These are phyloP conservation scores for Clavaria fumosa DNA, from an alignment of 768 basidiomycete genomes.

Conservation along the genomic window DNA sequence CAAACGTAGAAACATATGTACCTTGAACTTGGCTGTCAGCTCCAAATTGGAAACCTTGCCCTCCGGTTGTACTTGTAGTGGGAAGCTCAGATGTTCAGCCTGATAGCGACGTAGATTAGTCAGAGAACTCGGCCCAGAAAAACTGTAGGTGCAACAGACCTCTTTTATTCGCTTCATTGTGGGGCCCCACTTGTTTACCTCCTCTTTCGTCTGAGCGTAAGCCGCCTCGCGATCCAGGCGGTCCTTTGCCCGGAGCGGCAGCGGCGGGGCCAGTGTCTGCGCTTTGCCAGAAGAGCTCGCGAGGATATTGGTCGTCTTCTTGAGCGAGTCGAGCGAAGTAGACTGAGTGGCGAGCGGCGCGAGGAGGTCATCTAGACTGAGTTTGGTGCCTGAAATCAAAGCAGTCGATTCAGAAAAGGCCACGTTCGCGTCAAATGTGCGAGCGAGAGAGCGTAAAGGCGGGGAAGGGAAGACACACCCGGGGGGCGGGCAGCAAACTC, in stretches of 20 bases:
- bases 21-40: conserved; percentile 75
- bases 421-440: too few species aligned
- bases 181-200: conserved; percentile 86
- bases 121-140: conserved; percentile 6
- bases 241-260: conserved; percentile 79
- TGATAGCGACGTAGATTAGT: conserved; percentile 14
- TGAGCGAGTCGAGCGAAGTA: conserved; percentile 47
- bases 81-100: conserved; percentile 83
- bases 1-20: conserved; percentile 15
- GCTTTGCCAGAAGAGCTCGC: conserved; percentile 33
- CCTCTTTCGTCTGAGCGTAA: conserved; percentile 83
- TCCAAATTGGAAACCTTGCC: conserved; percentile 55
- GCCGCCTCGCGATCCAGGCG: conserved; percentile 87
- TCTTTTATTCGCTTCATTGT: conserved; percentile 89
- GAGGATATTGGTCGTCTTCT: conserved; percentile 54
- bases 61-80: conserved; percentile 49
- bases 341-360: conserved; percentile 53
- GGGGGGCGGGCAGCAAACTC: conserved; percentile 51
- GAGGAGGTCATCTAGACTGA: conserved; percentile 61
- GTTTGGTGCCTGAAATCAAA: conserved; percentile 32
- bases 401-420: too few species aligned
- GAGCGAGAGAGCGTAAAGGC: too few species aligned
- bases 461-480: conserved; percentile 22
- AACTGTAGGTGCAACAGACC: conserved; percentile 23
- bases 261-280: conserved; percentile 55